A percentile compares a stretch with the other conserved stretches of the same genome.
Conservation (phyloP, 2,329 filamentous ascomycete species). For the Alternaria solani region DNA sequence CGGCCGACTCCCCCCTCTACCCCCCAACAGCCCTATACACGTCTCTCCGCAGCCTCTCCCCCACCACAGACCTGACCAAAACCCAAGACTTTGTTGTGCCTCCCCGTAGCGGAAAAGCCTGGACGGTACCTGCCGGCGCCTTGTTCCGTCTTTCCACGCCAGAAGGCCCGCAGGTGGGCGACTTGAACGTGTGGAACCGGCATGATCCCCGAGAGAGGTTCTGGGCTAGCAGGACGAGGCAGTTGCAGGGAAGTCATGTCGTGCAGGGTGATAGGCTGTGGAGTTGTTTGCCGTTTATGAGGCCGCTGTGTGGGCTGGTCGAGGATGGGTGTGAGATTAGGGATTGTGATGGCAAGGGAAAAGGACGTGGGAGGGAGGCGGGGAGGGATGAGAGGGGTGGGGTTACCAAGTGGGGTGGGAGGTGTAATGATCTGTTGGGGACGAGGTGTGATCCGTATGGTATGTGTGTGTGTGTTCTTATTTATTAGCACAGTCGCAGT, state of each 20-base stretch:
- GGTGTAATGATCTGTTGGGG: constrained; percentile 79
- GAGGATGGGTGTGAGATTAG: constrained; percentile 65
- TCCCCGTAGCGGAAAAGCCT: constrained; percentile 77
- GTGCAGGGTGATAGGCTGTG: constrained; percentile 76
- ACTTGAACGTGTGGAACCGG: constrained; percentile 82
- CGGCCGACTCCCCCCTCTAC: constrained; percentile 38
- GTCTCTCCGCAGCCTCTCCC: constrained; percentile 25
- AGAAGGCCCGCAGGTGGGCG: constrained; percentile 78
- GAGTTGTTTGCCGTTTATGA: constrained; percentile 78
- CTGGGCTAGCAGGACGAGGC: constrained; percentile 81
- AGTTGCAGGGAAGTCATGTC: constrained; percentile 80
- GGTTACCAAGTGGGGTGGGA: constrained; percentile 67
- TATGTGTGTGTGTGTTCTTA: constrained; percentile 36
- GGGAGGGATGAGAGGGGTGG: constrained; percentile 56
- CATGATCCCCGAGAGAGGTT: constrained; percentile 81
- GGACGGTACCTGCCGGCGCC: constrained; percentile 72
- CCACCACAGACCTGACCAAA: constrained; percentile 15
- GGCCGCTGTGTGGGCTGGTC: constrained; percentile 74
- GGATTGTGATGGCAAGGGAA: constrained; percentile 30
- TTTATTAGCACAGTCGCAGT: neutral
- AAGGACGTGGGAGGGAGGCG: constrained; percentile 46
- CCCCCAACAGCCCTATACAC: constrained; percentile 44
- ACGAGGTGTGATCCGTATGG: constrained; percentile 84
- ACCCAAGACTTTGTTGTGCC: constrained; percentile 61
- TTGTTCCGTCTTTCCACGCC: constrained; percentile 79